Conservation (phyloP, 768 basidiomycete genomes). For the Hygrophoropsis aurantiaca region DNA sequence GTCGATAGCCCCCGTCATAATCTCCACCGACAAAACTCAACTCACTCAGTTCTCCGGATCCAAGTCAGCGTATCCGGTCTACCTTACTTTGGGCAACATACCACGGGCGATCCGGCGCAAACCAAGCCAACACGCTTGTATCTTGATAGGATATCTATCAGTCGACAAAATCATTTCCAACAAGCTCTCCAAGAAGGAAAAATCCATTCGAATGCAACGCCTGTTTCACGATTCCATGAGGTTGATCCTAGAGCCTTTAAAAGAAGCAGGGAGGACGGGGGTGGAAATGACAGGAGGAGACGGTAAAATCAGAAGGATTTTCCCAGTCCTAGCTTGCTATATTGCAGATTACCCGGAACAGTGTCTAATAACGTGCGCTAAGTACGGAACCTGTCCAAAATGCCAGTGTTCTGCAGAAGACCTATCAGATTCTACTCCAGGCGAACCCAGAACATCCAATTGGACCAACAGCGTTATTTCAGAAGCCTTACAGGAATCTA, state of each 20-base stretch:
- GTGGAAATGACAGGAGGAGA: background rate
- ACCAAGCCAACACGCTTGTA: background rate
- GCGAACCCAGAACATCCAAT: background rate
- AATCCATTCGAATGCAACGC: background rate
- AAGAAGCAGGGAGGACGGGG: background rate
- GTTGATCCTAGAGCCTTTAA: background rate
- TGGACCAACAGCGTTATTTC: background rate
- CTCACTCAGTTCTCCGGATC: background rate
- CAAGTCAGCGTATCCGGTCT: background rate
- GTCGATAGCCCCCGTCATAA: background rate
- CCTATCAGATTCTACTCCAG: background rate
- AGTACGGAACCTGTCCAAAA: slow-evolving; percentile 1
- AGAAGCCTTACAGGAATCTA: too few species aligned
- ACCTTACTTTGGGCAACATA: background rate
- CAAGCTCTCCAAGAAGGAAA: background rate
- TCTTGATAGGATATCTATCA: background rate
- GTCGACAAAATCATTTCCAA: background rate
- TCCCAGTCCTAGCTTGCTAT: background rate
- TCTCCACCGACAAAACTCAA: background rate
- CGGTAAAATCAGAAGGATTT: background rate
- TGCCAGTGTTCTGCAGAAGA: background rate
- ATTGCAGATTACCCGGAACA: background rate
- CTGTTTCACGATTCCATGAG: background rate
- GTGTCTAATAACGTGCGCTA: background rate
- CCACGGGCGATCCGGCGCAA: background rate